phyloP scores from a whole-genome alignment of 768 basidiomycete genomes.

The Inosperma sp. region DNA sequence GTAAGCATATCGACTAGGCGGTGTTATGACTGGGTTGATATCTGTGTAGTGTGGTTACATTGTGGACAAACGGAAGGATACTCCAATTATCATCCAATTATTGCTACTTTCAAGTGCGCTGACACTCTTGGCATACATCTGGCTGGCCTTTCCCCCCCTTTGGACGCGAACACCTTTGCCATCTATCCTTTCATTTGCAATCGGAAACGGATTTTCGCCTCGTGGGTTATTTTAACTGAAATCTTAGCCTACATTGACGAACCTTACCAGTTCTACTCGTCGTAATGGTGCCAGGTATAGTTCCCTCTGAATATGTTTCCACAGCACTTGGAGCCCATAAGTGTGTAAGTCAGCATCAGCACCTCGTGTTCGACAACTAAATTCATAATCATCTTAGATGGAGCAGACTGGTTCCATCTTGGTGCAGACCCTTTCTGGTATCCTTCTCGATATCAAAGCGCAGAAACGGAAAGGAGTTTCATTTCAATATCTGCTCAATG shows the following conservation, averaged over 20 bases:
- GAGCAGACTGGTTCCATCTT: conserved; percentile 73
- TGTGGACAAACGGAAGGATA: conserved; percentile 54
- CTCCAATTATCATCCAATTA: conserved; percentile 54
- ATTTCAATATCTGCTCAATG: conserved; percentile 51
- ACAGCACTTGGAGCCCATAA: conserved; percentile 78
- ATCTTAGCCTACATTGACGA: no score
- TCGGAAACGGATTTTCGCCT: conserved; percentile 72
- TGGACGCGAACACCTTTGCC: conserved; percentile 58
- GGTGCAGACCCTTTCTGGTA: conserved; percentile 68
- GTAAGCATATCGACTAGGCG: conserved; percentile 35
- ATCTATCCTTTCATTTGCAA: conserved; percentile 55
- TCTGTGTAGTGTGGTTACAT: conserved; percentile 54
- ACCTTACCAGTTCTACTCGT: conserved; percentile 57
- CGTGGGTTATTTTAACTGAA: no score
- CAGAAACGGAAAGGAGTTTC: conserved; percentile 26
- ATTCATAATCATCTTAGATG: conserved; percentile 38
- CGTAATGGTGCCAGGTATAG: conserved; percentile 68
- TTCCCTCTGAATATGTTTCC: conserved; percentile 66
- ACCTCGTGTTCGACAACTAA: background rate
- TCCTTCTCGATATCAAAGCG: conserved; percentile 51
- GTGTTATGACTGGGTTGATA: background rate
- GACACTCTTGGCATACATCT: conserved; percentile 58
- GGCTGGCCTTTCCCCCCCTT: conserved; percentile 58
- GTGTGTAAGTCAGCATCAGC: conserved; percentile 44
- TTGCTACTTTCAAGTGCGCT: conserved; percentile 54